phyloP scores from a whole-genome alignment of 371 early-diverging fungal species.

The Mortierella sp. region DNA sequence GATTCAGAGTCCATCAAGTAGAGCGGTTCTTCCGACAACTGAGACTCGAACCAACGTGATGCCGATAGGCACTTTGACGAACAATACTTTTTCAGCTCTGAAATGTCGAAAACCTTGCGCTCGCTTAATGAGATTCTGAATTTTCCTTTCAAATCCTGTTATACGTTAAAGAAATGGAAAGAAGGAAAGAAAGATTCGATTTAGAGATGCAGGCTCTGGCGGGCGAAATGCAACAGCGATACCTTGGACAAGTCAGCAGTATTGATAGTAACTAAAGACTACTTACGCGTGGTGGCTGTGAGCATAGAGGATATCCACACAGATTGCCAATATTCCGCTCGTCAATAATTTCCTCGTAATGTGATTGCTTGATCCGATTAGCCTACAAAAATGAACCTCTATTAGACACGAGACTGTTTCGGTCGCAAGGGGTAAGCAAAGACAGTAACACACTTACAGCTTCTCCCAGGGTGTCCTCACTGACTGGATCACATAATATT shows the following conservation, averaged over 20 bases:
- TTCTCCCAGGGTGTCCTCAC: conserved; percentile 41
- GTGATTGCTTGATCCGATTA: conserved; percentile 55
- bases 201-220: background rate
- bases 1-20: conserved; percentile 56
- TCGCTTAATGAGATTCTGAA: conserved; percentile 71
- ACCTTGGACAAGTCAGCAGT: background rate
- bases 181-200: background rate
- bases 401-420: background rate
- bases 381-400: conserved; percentile 17
- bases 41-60: conserved; percentile 69
- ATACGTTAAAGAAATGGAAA: conserved; percentile 9
- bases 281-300: conserved; percentile 54
- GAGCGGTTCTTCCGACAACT: conserved; percentile 75
- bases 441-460: conserved; percentile 31
- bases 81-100: conserved; percentile 71
- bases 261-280: background rate
- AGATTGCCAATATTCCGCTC: conserved; percentile 73
- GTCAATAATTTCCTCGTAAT: conserved; percentile 73
- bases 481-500: conserved; percentile 59
- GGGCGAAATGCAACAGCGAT: too few relatives aligned
- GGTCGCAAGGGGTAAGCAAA: too few relatives aligned
- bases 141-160: conserved; percentile 58
- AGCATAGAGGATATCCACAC: conserved; percentile 82
- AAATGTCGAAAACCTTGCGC: conserved; percentile 76
- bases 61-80: conserved; percentile 72